phyloP scores from a whole-genome alignment of 345 rosid species.

The Noccaea caerulescens region DNA sequence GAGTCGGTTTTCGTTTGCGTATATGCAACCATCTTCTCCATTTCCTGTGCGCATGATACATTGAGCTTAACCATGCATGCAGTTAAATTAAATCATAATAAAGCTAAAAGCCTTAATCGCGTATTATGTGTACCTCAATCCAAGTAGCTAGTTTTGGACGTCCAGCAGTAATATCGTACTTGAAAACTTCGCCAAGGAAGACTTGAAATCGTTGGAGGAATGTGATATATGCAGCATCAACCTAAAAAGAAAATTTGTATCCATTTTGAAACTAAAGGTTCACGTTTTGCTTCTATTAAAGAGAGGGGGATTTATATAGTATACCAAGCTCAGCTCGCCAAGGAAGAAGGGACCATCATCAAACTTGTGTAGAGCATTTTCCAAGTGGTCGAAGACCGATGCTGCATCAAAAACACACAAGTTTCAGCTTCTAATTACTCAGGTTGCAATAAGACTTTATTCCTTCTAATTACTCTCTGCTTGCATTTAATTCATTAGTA shows the following conservation, averaged over 20 bases:
- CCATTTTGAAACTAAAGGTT: background rate
- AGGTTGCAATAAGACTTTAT: background rate
- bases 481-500: too few relatives aligned
- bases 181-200: constrained; percentile 59
- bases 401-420: constrained; percentile 52
- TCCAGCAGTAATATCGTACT: constrained; percentile 63
- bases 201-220: constrained; percentile 65
- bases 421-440: constrained; percentile 8
- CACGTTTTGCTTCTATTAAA: background rate
- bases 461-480: background rate
- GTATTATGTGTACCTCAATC: constrained; percentile 66
- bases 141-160: constrained; percentile 78
- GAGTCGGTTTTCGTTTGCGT: constrained; percentile 70
- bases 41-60: constrained; percentile 48
- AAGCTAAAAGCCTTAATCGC: background rate
- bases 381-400: constrained; percentile 68
- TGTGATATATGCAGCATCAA: constrained; percentile 75
- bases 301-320: constrained; percentile 34
- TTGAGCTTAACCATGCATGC: background rate
- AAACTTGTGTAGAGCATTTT: constrained; percentile 65
- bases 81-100: background rate
- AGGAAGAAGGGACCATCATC: constrained; percentile 91
- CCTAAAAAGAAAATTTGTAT: constrained; percentile 44
- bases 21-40: constrained; percentile 68
- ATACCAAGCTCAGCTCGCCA: constrained; percentile 73